These are phyloP conservation scores for Stereum hirsutum DNA, from an alignment of 1,284 basidiomycete genomes.

Conservation along the genomic window DNA sequence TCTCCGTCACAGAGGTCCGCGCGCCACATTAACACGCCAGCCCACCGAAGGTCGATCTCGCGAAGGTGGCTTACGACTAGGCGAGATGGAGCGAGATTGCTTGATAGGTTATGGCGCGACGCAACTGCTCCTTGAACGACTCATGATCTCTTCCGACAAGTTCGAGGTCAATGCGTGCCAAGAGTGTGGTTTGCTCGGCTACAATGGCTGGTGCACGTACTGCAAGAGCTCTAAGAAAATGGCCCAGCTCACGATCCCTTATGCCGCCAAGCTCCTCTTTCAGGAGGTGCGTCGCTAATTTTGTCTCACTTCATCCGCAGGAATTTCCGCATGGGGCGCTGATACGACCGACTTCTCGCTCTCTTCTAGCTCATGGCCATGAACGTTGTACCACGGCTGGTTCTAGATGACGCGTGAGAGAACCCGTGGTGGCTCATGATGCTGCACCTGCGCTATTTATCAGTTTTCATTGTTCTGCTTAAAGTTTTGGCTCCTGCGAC, in stretches of 20 bases:
- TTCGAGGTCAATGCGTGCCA: conserved; percentile 97
- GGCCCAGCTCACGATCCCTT: conserved; percentile 95
- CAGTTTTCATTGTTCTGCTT: neutral
- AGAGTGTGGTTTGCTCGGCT: conserved; percentile 92
- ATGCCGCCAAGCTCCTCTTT: conserved; percentile 95
- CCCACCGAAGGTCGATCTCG: conserved; percentile 97
- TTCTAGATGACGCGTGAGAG: conserved; percentile 70
- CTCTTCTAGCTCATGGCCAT: conserved; percentile 77
- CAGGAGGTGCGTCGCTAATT: conserved; percentile 67
- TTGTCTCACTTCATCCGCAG: conserved; percentile 1
- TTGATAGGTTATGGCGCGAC: conserved; percentile 95
- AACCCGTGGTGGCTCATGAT: conserved; percentile 2
- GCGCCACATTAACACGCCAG: conserved; percentile 94
- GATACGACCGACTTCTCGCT: neutral
- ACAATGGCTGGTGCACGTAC: conserved; percentile 92
- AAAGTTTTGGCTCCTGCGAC: too few species aligned
- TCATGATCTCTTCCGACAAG: conserved; percentile 97
- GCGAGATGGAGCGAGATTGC: conserved; percentile 99
- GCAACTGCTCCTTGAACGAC: conserved; percentile 88
- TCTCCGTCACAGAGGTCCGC: conserved; percentile 62
- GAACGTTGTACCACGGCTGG: conserved; percentile 84
- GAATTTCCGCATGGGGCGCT: too few species aligned
- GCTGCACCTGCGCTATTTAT: neutral
- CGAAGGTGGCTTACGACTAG: conserved; percentile 93
- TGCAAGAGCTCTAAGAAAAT: conserved; percentile 97